Percentiles rank a stretch among this genome's conserved stretches.
phyloP scores from a whole-genome alignment of 2,329 filamentous ascomycete genomes.

The Pezicula carpinea region DNA sequence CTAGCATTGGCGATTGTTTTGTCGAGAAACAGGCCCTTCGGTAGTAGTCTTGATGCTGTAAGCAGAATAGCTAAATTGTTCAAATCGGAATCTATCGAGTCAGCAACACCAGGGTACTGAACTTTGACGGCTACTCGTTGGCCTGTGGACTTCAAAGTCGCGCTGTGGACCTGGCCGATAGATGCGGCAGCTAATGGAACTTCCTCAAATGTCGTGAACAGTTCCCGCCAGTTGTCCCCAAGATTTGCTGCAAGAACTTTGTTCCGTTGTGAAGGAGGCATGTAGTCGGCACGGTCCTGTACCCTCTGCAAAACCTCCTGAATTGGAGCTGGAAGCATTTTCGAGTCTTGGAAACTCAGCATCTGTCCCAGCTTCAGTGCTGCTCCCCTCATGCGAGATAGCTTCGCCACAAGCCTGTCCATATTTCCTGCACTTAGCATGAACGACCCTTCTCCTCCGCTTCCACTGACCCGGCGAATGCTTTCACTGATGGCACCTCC shows the following conservation, averaged over 20 bases:
- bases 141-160: slow-evolving; percentile 69
- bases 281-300: slow-evolving; percentile 95
- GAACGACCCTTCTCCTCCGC: slow-evolving; percentile 65
- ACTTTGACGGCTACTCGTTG: slow-evolving; percentile 88
- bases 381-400: slow-evolving; percentile 94
- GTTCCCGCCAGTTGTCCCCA: slow-evolving; percentile 75
- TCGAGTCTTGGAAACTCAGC: slow-evolving; percentile 96
- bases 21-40: slow-evolving; percentile 88
- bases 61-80: slow-evolving; percentile 90
- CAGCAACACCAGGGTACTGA: slow-evolving; percentile 92
- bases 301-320: slow-evolving; percentile 89
- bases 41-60: slow-evolving; percentile 83
- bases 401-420: slow-evolving; percentile 85
- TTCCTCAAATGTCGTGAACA: slow-evolving; percentile 84
- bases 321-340: slow-evolving; percentile 84
- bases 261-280: slow-evolving; percentile 91
- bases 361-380: slow-evolving; percentile 97
- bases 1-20: slow-evolving; percentile 97
- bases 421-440: slow-evolving; percentile 88
- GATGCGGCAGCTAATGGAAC: slow-evolving; percentile 91
- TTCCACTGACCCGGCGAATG: slow-evolving; percentile 73
- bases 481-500: slow-evolving; percentile 86
- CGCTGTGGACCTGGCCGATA: slow-evolving; percentile 92
- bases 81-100: slow-evolving; percentile 93
- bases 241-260: slow-evolving; percentile 76